These are phyloP conservation scores for Daldinia sp. DNA, from an alignment of 2,329 filamentous ascomycete species.

Conservation along the genomic window DNA sequence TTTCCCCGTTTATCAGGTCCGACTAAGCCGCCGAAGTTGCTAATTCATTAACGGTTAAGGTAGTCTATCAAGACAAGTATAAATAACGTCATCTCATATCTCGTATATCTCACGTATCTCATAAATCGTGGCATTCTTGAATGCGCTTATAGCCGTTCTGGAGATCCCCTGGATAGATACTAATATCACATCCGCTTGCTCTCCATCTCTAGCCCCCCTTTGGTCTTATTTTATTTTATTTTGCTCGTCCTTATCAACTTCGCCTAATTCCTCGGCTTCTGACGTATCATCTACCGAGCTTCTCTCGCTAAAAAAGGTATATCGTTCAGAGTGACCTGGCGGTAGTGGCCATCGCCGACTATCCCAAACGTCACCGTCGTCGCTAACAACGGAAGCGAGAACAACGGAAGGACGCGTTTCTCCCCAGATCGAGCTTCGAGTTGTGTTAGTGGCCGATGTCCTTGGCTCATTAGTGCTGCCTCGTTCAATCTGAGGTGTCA, in stretches of 20 bases:
- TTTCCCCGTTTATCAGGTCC: slow-evolving; percentile 21
- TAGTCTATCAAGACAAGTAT: neutral
- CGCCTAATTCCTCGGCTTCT: slow-evolving; percentile 24
- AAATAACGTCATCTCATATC: too few species aligned
- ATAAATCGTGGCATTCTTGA: neutral
- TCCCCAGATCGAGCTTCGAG: slow-evolving; percentile 31
- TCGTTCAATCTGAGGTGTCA: neutral
- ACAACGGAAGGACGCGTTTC: slow-evolving; percentile 21
- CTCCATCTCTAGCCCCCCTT: neutral
- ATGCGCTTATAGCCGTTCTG: slow-evolving; percentile 13
- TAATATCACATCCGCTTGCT: slow-evolving; percentile 19
- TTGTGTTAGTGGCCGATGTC: slow-evolving; percentile 21
- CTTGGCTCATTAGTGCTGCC: slow-evolving; percentile 1
- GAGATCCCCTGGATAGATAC: slow-evolving; percentile 33
- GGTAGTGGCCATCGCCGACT: slow-evolving; percentile 34
- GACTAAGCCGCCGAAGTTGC: neutral
- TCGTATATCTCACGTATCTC: neutral
- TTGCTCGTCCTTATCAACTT: slow-evolving; percentile 7
- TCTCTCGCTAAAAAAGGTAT: slow-evolving; percentile 30
- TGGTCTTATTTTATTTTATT: neutral
- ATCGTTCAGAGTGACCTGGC: slow-evolving; percentile 33
- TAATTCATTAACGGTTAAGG: neutral
- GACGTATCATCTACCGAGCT: slow-evolving; percentile 20
- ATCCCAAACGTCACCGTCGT: slow-evolving; percentile 21
- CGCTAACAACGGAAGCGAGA: slow-evolving; percentile 11